Conservation (phyloP, 371 early-diverging fungal genomes). For the Mortierella sp. region DNA sequence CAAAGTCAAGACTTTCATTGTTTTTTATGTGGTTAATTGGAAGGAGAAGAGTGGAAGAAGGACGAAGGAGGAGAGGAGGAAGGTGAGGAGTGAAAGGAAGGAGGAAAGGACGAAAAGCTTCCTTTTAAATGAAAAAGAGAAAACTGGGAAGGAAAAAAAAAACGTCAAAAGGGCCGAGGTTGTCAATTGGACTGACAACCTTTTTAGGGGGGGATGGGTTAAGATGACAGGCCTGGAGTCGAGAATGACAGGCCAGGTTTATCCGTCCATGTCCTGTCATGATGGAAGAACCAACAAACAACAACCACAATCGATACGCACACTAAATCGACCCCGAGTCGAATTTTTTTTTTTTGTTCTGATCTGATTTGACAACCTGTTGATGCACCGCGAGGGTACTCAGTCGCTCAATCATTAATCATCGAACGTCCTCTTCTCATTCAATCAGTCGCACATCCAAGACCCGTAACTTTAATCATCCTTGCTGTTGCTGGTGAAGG, state of each 20-base stretch:
- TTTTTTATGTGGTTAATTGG: neutral
- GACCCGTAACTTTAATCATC: neutral
- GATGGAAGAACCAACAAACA: too few species aligned
- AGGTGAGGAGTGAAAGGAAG: neutral
- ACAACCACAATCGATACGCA: neutral
- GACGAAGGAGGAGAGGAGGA: neutral
- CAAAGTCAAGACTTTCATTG: slow-evolving; percentile 46
- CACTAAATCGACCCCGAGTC: neutral
- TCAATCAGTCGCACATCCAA: neutral
- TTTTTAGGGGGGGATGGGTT: neutral
- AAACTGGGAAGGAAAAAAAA: neutral
- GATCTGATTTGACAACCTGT: too few species aligned
- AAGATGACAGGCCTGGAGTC: neutral
- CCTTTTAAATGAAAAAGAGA: neutral
- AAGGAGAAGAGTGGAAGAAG: neutral
- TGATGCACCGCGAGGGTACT: too few species aligned
- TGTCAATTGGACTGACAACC: slow-evolving; percentile 2
- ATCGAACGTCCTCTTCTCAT: neutral
- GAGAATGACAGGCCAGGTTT: neutral
- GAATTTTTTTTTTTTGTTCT: neutral
- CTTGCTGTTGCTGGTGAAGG: slow-evolving; percentile 21
- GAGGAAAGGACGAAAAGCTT: neutral
- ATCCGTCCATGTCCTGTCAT: neutral
- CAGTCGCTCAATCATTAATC: too few species aligned
- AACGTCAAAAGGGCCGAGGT: slow-evolving; percentile 6